Evolutionary conservation across 805 yeast species (phyloP).

Genomic region (Sugiyamaella boreocaroliniensis): DNA sequence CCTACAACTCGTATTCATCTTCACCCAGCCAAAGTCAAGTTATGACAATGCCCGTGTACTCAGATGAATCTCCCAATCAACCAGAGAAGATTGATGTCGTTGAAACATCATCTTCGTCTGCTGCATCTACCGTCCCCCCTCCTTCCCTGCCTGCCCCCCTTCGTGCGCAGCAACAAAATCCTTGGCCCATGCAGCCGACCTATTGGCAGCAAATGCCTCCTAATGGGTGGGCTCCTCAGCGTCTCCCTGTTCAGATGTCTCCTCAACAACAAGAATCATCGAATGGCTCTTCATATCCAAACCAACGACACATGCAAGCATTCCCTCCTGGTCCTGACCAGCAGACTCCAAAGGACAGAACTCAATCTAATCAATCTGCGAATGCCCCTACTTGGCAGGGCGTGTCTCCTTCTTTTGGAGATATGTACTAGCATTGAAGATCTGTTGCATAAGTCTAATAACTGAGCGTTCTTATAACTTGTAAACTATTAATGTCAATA

Average conservation of each 20-base stretch:
- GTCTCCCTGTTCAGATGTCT: not conserved
- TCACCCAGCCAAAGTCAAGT: not conserved
- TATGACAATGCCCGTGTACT: constrained; percentile 1
- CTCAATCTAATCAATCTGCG: no score
- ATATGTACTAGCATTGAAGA: not conserved
- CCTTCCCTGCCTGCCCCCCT: not conserved
- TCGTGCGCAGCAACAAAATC: not conserved
- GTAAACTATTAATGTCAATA: not conserved
- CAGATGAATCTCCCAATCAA: constrained; percentile 7
- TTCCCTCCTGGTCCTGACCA: not conserved
- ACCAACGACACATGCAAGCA: not conserved
- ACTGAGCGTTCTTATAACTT: no score
- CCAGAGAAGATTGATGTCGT: constrained; percentile 1
- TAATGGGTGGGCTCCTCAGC: not conserved
- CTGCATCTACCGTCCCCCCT: no score
- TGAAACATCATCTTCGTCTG: no score
- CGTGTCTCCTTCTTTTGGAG: not conserved
- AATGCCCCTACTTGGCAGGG: no score
- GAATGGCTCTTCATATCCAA: not conserved
- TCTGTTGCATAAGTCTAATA: no score
- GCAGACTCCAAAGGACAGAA: not conserved
- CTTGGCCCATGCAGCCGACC: not conserved
- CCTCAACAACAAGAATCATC: not conserved
- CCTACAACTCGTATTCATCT: not conserved
- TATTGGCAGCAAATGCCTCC: not conserved